These are phyloP conservation scores for Diospyros lotus DNA, from an alignment of 148 eudicot species.

Conservation along the genomic window DNA sequence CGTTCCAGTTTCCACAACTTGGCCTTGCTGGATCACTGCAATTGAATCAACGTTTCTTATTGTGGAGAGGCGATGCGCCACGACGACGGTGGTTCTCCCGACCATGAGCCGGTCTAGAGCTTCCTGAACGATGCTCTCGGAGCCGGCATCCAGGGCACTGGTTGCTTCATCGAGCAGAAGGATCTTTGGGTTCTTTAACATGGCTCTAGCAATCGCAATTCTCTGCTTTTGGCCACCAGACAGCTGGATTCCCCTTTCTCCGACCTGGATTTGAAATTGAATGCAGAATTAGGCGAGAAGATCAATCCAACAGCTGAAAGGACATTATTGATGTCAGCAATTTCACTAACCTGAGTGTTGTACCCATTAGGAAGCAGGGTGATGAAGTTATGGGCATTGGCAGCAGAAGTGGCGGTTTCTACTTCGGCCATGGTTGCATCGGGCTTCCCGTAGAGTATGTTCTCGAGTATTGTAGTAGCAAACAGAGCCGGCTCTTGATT, in stretches of 20 bases:
- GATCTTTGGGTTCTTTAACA: slow-evolving; percentile 93
- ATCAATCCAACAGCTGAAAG: not conserved
- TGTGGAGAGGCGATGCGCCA: slow-evolving; percentile 95
- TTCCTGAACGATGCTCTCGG: slow-evolving; percentile 96
- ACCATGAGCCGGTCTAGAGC: slow-evolving; percentile 98
- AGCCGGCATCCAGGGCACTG: slow-evolving; percentile 93
- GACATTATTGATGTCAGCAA: too few relatives aligned
- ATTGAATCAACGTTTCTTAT: slow-evolving; percentile 90
- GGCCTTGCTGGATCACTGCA: slow-evolving; percentile 90
- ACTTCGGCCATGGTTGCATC: slow-evolving; percentile 91
- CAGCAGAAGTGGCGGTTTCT: slow-evolving; percentile 89
- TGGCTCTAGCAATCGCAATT: slow-evolving; percentile 97
- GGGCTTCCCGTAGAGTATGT: slow-evolving; percentile 85
- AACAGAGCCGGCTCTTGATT: slow-evolving; percentile 99
- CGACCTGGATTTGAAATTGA: slow-evolving; percentile 45
- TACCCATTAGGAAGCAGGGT: slow-evolving; percentile 94
- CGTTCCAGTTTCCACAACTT: slow-evolving; percentile 87
- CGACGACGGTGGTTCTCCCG: slow-evolving; percentile 94
- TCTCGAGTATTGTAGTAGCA: slow-evolving; percentile 94
- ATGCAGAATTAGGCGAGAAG: not conserved
- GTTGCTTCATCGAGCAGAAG: slow-evolving; percentile 98
- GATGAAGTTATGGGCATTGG: slow-evolving; percentile 95
- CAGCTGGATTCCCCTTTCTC: slow-evolving; percentile 96
- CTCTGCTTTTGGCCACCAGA: slow-evolving; percentile 99
- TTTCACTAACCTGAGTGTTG: slow-evolving; percentile 74